Evolutionary conservation across 169 alveolate genomes (phyloP), one percentile per base, ranked within the genome.

Genomic region (Babesia ovata): DNA sequence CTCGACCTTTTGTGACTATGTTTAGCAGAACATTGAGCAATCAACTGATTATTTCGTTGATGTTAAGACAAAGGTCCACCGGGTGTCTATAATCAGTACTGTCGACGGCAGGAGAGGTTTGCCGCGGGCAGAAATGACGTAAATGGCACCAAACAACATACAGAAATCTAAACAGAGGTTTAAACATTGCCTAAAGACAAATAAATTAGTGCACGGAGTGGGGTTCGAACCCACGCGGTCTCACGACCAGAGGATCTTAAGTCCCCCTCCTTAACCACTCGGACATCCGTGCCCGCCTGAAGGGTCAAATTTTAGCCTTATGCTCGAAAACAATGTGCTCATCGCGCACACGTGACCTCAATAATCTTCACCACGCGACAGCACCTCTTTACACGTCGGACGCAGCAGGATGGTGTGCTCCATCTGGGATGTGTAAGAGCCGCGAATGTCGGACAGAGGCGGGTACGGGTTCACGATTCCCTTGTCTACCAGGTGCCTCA

Each of bases 331-430:
- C n/a, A 59, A 44, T 36, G 24, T 19, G 22, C 24, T 16, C 59
- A 21, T 3, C 21, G 1, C 39, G 16, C 28, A 21, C 56, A 44
- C 36, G 2, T 4, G 0, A 0, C n/a, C 19, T 92, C 91, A 98
- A 86, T 90, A 98, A 83, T 98, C 99, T 79, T 96, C 98, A 28
- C 99, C 99, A 58, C 98, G 88, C n/a, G 99, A 94, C 52, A 97
- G 81, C 42, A 97, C 94, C 88, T 98, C 99, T 84, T 98, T 98
- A 73, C 99, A 93, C 14, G 99, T 95, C 0, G 99, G 99, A 81
- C 99, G 95, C 44, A 98, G 92, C 81, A 97, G 75, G 28, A 98
- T 90, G 50, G 99, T 98, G 89, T 98, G 99, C 71, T 98, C 99
- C 97, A 95, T 96, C 91, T 98, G 99, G 16, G 99, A 96, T n/a